These are phyloP conservation scores for Porogramme epimiltina DNA, from an alignment of 1,284 basidiomycete genomes.

Conservation along the genomic window DNA sequence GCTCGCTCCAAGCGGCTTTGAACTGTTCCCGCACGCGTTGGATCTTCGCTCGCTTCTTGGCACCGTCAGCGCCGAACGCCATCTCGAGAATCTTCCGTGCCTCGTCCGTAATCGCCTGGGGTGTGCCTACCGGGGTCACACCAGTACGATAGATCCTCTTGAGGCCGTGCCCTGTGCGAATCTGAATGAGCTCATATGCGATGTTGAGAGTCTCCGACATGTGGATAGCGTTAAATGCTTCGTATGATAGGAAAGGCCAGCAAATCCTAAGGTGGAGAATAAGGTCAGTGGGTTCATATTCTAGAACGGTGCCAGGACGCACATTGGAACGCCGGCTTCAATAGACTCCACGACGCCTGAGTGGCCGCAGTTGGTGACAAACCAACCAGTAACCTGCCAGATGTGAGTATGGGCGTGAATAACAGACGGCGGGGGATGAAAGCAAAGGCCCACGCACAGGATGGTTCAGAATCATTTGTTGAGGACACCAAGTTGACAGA, in stretches of 20 bases:
- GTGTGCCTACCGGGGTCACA: slow-evolving; percentile 8
- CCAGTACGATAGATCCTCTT: slow-evolving; percentile 20
- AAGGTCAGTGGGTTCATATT: too few relatives aligned
- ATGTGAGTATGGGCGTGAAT: neutral
- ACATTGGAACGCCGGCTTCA: slow-evolving; percentile 23
- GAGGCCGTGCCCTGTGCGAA: slow-evolving; percentile 26
- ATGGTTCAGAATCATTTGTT: slow-evolving; percentile 24
- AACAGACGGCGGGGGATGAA: slow-evolving; percentile 3
- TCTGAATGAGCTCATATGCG: slow-evolving; percentile 31
- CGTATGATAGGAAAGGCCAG: slow-evolving; percentile 29
- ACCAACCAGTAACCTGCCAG: slow-evolving; percentile 23
- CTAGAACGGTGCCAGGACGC: neutral
- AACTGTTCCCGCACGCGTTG: slow-evolving; percentile 6
- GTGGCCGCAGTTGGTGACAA: slow-evolving; percentile 23
- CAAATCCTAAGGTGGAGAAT: slow-evolving; percentile 20
- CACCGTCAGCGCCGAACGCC: slow-evolving; percentile 22
- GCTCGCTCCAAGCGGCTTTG: slow-evolving; percentile 11
- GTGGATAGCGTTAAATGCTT: slow-evolving; percentile 26
- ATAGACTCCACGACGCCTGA: slow-evolving; percentile 22
- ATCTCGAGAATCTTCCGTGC: slow-evolving; percentile 10
- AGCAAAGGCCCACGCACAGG: slow-evolving; percentile 18
- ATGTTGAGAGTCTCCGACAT: slow-evolving; percentile 21
- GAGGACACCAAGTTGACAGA: slow-evolving; percentile 20
- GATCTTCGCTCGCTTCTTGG: slow-evolving; percentile 15
- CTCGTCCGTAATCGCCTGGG: slow-evolving; percentile 14